phyloP scores from a whole-genome alignment of 1,284 basidiomycete genomes.

The Fomitopsis palustris region DNA sequence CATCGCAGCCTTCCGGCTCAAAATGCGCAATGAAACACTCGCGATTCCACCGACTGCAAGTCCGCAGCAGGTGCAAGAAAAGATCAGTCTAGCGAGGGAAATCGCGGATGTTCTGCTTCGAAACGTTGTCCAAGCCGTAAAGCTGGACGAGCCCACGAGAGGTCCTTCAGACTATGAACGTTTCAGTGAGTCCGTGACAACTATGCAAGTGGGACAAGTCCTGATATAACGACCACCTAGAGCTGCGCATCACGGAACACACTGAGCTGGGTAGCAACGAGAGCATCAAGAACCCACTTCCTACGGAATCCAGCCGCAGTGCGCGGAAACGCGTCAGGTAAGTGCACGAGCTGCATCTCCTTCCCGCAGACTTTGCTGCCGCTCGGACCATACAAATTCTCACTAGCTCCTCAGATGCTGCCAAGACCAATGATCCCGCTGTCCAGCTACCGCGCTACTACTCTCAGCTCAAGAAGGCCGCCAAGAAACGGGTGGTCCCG shows the following conservation, averaged over 20 bases:
- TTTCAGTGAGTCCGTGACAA: conserved; percentile 46
- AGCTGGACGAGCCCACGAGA: conserved; percentile 27
- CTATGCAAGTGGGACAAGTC: background rate
- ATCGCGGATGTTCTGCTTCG: conserved; percentile 62
- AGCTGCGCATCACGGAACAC: conserved; percentile 58
- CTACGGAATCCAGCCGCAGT: conserved; percentile 42
- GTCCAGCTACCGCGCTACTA: conserved; percentile 43
- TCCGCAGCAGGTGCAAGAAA: conserved; percentile 45
- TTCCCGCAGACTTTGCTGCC: background rate
- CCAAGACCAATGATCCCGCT: conserved; percentile 37
- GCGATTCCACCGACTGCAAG: conserved; percentile 40
- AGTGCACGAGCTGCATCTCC: conserved; percentile 9
- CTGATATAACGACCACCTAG: conserved; percentile 32
- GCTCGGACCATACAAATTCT: conserved; percentile 3
- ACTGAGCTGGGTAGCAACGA: conserved; percentile 77
- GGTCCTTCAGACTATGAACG: conserved; percentile 37
- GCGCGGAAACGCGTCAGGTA: conserved; percentile 35
- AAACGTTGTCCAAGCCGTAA: conserved; percentile 71
- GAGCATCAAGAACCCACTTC: conserved; percentile 54
- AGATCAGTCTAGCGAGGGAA: conserved; percentile 54
- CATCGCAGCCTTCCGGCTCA: conserved; percentile 59
- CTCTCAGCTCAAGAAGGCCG: conserved; percentile 66
- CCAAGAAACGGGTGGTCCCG: conserved; percentile 57
- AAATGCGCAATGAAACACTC: conserved; percentile 57
- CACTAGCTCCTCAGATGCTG: conserved; percentile 28